A percentile compares a stretch with the other conserved stretches of the same genome.
phyloP scores from a whole-genome alignment of 495 filamentous ascomycete species.

The Thermothielavioides terrestris region DNA sequence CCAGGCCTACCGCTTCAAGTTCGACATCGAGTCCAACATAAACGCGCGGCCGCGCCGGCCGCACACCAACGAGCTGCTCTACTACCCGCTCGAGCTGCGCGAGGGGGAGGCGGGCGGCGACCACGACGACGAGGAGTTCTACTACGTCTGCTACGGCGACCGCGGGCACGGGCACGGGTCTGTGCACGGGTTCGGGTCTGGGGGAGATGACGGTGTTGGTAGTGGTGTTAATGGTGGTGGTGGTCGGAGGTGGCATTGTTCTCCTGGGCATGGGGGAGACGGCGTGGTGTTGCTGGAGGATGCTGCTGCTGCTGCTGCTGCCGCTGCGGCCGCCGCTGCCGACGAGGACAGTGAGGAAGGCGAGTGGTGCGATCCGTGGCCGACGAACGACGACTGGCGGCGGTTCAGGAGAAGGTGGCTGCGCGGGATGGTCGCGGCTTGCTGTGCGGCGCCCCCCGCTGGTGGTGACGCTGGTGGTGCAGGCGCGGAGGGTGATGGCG shows the following conservation, averaged over 20 bases:
- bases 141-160: too few relatives aligned
- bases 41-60: slow-evolving; percentile 37
- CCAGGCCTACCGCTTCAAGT: slow-evolving; percentile 43
- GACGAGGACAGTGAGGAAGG: slow-evolving; percentile 14
- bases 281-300: too few relatives aligned
- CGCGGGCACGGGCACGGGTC: background rate
- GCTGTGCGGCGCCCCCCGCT: background rate
- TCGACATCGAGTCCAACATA: slow-evolving; percentile 42
- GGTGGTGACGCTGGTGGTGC: background rate
- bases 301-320: background rate
- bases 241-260: background rate
- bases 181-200: too few relatives aligned
- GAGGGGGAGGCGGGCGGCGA: slow-evolving; percentile 28
- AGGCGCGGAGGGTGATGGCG: background rate
- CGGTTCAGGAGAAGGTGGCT: slow-evolving; percentile 30
- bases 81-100: slow-evolving; percentile 32
- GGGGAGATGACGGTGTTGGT: too few relatives aligned
- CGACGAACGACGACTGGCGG: slow-evolving; percentile 34
- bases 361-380: slow-evolving; percentile 34
- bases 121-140: background rate
- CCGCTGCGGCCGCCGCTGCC: background rate
- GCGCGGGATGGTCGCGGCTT: slow-evolving; percentile 21
- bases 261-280: too few relatives aligned
- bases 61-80: slow-evolving; percentile 35
- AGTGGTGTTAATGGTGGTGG: background rate